A percentile compares a stretch with the other conserved stretches of the same genome.
These are phyloP conservation scores for Microsporum canis DNA, from an alignment of 2,329 filamentous ascomycete species.

Conservation along the genomic window DNA sequence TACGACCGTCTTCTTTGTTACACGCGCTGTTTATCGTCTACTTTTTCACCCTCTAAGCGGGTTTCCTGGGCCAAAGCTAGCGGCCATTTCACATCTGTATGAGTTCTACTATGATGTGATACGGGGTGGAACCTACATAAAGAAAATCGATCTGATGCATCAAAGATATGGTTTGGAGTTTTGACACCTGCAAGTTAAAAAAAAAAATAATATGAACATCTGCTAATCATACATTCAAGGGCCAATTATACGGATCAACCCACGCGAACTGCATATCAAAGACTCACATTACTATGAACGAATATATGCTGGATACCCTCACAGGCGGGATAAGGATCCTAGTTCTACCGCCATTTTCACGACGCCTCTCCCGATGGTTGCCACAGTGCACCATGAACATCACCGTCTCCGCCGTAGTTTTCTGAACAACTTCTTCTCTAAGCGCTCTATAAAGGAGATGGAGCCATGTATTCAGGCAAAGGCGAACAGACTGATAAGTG, in stretches of 20 bases:
- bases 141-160: constrained; percentile 19
- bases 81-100: constrained; percentile 16
- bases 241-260: constrained; percentile 17
- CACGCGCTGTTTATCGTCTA: constrained; percentile 10
- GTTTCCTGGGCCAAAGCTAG: constrained; percentile 17
- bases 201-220: no score
- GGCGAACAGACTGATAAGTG: neutral
- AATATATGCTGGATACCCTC: neutral
- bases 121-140: constrained; percentile 15
- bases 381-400: constrained; percentile 13
- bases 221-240: constrained; percentile 3
- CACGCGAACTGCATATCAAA: constrained; percentile 15
- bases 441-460: neutral
- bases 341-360: neutral
- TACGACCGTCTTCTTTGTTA: no score
- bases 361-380: constrained; percentile 17
- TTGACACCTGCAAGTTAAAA: no score
- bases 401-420: constrained; percentile 16
- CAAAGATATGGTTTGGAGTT: constrained; percentile 16
- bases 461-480: neutral
- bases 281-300: constrained; percentile 10
- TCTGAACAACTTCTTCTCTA: constrained; percentile 8
- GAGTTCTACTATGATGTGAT: constrained; percentile 23
- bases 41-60: constrained; percentile 16
- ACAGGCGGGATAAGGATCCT: neutral